Evolutionary conservation across 2,329 filamentous ascomycete species (phyloP), one percentile per base, ranked within the genome.

Genomic region (Hypoxylon sp.): DNA sequence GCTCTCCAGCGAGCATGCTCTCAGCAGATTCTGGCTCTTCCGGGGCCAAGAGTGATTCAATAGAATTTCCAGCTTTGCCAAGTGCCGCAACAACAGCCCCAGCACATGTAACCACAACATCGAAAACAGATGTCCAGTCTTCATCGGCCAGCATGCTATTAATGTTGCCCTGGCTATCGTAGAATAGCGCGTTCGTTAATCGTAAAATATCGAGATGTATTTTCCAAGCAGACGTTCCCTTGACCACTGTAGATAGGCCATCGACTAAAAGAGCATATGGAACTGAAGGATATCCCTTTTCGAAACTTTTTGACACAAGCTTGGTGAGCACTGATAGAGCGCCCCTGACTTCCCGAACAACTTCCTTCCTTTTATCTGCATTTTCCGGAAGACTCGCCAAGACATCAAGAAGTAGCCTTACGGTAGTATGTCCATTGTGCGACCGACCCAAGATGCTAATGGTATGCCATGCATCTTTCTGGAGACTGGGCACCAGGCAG

Each of bases 381-480:
- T 83, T 80, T 0, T 74, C 66, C 1, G 82, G 78, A 37, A 85
- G 81, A 56, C 83, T 82, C 43, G 83, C 83, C 23, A 91, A 78
- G 11, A 90, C 85, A 59, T 90, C 86, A 30, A 93, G 81, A 21
- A 93, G 78, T 23, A 90, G 85, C 58, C 87, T 84, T 47, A 93
- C 84, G 1, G 90, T 89, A 34, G 86, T 87, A 67, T 91, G 89
- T 19, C 90, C 90, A 68, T 92, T 88, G 74, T 93, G 91, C 1
- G 91, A 93, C 72, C 84, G 88, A 80, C 90, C 90, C 0, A 94
- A 81, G 68, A 92, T 90, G 73, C 86, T 84, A 30, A 94, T 81
- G 0, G 89, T 90, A 65, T 88, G 87, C 91, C 91, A 94, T 2
- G 91, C 85, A 41, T 86, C 83, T 67, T 89, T 87, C 62, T 87